Base-by-base conservation (phyloP, 2,329 filamentous ascomycete species). In the Aspergillus sp. region DNA sequence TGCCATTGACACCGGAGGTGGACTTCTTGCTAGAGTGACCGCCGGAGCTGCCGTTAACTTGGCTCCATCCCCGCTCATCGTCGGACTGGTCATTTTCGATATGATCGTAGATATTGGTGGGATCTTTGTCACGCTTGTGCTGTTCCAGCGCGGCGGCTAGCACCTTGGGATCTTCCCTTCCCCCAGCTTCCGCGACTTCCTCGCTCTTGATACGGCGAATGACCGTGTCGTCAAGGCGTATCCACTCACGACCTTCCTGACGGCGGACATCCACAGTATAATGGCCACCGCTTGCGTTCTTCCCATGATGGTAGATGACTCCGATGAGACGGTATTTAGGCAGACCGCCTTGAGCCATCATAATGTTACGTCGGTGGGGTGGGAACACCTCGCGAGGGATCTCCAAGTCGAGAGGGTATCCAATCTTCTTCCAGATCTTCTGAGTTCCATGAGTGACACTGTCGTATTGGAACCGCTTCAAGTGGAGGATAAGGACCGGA, bases 361-460 rank as follows among this genome's bases (percentile, higher is more conserved):
- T 81, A 49, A 84, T 84, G 67, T 87, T 88, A 57, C 90, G 87
- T 74, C 89, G 90, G 71, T 90, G 86, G 31, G 89, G 87, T 11
- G 93, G 90, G 71, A 99, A 90, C 9, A 92, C 90, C 73, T 98
- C 94, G 60, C 89, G 90, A 0, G 95, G 95, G 65, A 99, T 92
- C 74, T 98, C 94, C 54, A 99, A 84, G 72, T 98, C 93, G 30
- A 99, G 82, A 0, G 95, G 95, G 72, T 99, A 99, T 22, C 93
- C 94, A 61, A 99, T 85, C 81, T 94, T 96, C 82, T 98, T 99
- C 92, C 94, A 97, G 66, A 98, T 96, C 83, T 99, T 99, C 72
- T 97, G 90, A 0, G 93, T 96, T 25, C 93, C 93, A 49, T 82
- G 82, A 7, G 89, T 91, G 61, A 89, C 87, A 64, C 89, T 91